Evolutionary conservation across 2,329 filamentous ascomycete genomes (phyloP).

Genomic region (Magnaporthales sp.): DNA sequence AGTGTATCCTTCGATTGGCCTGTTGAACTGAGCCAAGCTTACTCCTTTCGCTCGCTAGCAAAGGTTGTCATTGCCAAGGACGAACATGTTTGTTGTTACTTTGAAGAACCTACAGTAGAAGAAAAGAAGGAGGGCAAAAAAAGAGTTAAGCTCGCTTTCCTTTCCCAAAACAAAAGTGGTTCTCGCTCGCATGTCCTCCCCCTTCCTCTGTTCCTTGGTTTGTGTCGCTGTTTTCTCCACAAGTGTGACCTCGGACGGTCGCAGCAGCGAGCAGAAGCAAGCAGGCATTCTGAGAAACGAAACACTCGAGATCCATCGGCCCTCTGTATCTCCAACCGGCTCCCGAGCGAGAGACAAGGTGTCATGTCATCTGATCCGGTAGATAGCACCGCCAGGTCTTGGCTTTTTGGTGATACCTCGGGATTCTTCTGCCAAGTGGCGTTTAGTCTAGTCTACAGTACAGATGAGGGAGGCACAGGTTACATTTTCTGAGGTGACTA

Average conservation of each 20-base stretch:
- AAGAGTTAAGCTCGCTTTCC: neutral
- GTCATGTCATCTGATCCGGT: slow-evolving; percentile 2
- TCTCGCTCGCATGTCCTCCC: neutral
- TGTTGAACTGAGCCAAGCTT: neutral
- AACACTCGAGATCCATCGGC: slow-evolving; percentile 1
- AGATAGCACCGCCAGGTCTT: neutral
- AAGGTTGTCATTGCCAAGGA: neutral
- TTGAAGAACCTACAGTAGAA: neutral
- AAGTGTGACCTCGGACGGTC: neutral
- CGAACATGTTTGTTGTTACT: neutral
- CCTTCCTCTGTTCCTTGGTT: neutral
- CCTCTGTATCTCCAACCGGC: neutral
- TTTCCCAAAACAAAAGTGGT: neutral
- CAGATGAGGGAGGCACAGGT: neutral
- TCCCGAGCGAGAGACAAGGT: neutral
- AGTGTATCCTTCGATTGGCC: neutral
- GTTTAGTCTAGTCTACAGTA: neutral
- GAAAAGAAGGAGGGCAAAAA: neutral
- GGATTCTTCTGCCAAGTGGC: no score
- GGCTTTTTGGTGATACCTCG: neutral
- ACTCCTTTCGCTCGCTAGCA: neutral
- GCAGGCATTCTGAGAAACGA: slow-evolving; percentile 3
- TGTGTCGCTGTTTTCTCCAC: neutral
- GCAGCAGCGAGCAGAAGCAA: neutral
- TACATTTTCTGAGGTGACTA: no score